Base-by-base conservation (phyloP, 75 land plant species). In the Pinus taeda region DNA sequence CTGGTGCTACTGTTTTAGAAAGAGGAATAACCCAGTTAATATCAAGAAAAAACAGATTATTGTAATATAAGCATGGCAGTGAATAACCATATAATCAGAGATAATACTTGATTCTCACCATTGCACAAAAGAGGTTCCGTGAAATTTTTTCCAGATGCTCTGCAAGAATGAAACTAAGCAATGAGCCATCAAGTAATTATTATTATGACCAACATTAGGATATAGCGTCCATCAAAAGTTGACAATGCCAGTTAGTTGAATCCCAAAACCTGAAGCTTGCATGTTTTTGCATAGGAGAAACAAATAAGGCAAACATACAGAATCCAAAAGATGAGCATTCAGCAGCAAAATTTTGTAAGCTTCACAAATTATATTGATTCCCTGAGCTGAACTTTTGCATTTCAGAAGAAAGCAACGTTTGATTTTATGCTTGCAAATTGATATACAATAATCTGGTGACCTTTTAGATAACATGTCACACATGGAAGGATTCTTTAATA, bases 81-180 rank as follows among this genome's bases (percentile, higher is more conserved):
- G 3, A 67, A 42, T 37, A 39, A 42, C n/a, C 42, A 53, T 3
- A 20, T 69, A 39, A 20, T n/a, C 1, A 73, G 11, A 73, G 33
- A 55, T 11, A 39, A 14, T 39, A 24, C 21, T 57, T 55, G 6
- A 24, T 22, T 73, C 81, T 83, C 15, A 87, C 94, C 96, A 78
- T 93, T 82, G 66, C 83, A 84, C 2, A 93, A 83, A 45, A 89
- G 85, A 60, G 90, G 88, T 78, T 88, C 83, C 49, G 70, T n/a
- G 13, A 76, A 62, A 4, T 33, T 65, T 49, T 79, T 89, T 39
- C 88, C 91, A 74, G 79, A 86, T 65, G 96, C 90, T 67, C 92
- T 90, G 85, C 60, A 73, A 69, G 37, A 49, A 53, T 69, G 15
- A 69, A 39, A 39, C n/a, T 69, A 20, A 69, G 53, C 53, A 42